Evolutionary conservation across 495 filamentous ascomycete genomes (phyloP).

Genomic region (Xylaria longipes): DNA sequence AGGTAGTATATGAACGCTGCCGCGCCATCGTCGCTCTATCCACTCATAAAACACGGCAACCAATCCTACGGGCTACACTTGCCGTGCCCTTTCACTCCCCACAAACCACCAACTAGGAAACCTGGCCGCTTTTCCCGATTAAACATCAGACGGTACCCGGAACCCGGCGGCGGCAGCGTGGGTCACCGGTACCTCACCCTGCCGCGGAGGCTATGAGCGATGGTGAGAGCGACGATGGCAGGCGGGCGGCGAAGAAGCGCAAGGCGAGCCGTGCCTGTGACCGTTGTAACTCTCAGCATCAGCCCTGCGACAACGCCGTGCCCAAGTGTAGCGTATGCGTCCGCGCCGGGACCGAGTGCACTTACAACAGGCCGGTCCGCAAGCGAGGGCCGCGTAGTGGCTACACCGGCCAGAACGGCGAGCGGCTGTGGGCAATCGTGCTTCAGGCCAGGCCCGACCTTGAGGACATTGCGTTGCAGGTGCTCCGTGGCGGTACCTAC

Average conservation of each 20-base stretch:
- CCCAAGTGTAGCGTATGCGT: conserved; percentile 44
- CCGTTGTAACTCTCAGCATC: conserved; percentile 43
- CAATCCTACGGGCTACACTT: background rate
- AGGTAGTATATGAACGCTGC: background rate
- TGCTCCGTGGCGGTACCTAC: conserved; percentile 36
- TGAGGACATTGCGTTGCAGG: conserved; percentile 40
- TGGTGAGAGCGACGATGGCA: conserved; percentile 42
- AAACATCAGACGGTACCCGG: background rate
- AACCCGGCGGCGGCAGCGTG: conserved; percentile 23
- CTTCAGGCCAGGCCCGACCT: conserved; percentile 40
- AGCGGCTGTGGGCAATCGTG: conserved; percentile 41
- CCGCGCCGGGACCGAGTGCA: conserved; percentile 41
- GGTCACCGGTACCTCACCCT: conserved; percentile 24
- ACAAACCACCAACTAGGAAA: background rate
- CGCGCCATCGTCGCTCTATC: background rate
- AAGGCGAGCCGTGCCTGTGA: conserved; percentile 45
- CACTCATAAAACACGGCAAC: conserved; percentile 16
- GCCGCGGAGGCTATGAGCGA: conserved; percentile 44
- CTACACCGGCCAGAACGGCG: conserved; percentile 44
- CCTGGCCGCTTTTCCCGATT: background rate
- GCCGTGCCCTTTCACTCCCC: background rate
- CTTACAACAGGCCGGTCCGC: conserved; percentile 41
- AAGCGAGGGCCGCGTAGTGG: conserved; percentile 43
- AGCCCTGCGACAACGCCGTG: conserved; percentile 42
- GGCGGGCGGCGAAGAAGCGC: conserved; percentile 41